Base-by-base conservation (phyloP, 371 early-diverging fungal genomes). In the Haplosporangium sp. region DNA sequence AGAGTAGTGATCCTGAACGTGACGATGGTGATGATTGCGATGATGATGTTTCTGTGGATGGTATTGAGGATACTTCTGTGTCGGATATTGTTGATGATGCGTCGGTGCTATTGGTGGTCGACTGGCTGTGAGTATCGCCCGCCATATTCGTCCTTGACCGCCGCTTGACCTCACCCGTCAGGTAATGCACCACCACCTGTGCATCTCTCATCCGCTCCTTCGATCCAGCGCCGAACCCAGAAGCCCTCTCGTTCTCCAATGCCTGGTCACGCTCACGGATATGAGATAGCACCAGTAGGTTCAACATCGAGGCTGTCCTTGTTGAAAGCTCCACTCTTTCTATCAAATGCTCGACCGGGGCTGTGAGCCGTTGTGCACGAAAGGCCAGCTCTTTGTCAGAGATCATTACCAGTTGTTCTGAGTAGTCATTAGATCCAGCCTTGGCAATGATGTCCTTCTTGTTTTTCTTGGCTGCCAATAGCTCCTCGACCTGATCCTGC, bases 261-360 rank as follows among this genome's bases (percentile, higher is more conserved):
- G 67, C 47, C 16, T 59, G 42, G 0, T 40, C 29, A 14, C 73
- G 61, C 51, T 79, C 79, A 14, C 79, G 72, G 41, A 79, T 59
- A 23, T 73, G 62, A 2, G 73, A 59, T 45, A 79, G 21, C 13
- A 58, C 59, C 53, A 72, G 45, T 20, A 79, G 51, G 56, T 79
- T 79, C 63, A 79, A 45, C 69, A 79, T 72, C n/a, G 69, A 52
- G 1, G 79, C 79, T 11, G 73, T 72, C 13, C 53, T 58, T 6
- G 62, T 50, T 9, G 79, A 65, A 36, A 79, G 51, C n/a, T 64
- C 69, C 20, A 73, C 54, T 14, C 65, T 57, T 21, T 72, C 73
- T 21, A 79, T 62, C 58, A 61, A 23, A 55, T 79, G 72, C n/a
- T 55, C 60, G 16, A 62, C 67, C 13, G 73, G 69, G 10, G 8